Evolutionary conservation across 2,329 filamentous ascomycete species (phyloP).

Genomic region (Dryadomyces quercus-mongolicae): DNA sequence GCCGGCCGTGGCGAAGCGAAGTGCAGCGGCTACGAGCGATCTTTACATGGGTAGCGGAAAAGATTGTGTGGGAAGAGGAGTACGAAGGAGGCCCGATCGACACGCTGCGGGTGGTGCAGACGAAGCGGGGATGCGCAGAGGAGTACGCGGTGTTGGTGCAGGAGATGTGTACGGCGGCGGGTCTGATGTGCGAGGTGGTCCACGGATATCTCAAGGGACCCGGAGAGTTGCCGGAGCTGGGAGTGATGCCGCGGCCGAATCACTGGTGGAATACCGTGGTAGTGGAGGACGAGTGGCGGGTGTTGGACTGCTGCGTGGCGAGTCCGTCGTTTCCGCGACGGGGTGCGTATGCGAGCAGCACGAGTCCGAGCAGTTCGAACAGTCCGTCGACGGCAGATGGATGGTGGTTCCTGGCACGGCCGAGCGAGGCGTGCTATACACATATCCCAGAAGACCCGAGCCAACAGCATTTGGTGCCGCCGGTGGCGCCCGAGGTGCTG

Average conservation of each 20-base stretch:
- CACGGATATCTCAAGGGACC: slow-evolving; percentile 84
- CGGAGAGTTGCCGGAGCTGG: slow-evolving; percentile 70
- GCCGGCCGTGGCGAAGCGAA: slow-evolving; percentile 85
- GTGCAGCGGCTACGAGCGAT: slow-evolving; percentile 88
- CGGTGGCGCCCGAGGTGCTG: slow-evolving; percentile 73
- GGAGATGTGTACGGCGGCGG: slow-evolving; percentile 89
- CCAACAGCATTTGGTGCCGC: slow-evolving; percentile 88
- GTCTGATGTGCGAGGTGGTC: slow-evolving; percentile 76
- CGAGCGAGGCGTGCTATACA: slow-evolving; percentile 86
- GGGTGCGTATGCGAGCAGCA: slow-evolving; percentile 55
- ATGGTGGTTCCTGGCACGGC: slow-evolving; percentile 90
- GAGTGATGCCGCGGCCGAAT: slow-evolving; percentile 74
- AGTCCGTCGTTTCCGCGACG: slow-evolving; percentile 82
- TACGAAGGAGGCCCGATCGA: slow-evolving; percentile 81
- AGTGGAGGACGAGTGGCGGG: slow-evolving; percentile 89
- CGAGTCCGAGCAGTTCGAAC: slow-evolving; percentile 12
- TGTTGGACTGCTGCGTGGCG: slow-evolving; percentile 88
- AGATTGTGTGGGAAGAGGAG: slow-evolving; percentile 90
- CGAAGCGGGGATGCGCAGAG: slow-evolving; percentile 71
- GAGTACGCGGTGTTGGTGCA: slow-evolving; percentile 81
- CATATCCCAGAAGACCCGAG: slow-evolving; percentile 79
- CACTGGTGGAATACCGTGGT: slow-evolving; percentile 97
- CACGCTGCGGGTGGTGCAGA: slow-evolving; percentile 70
- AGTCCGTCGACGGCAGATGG: slow-evolving; percentile 61
- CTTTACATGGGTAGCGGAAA: slow-evolving; percentile 95